Evolutionary conservation across 2,329 filamentous ascomycete species (phyloP), one percentile per base, ranked within the genome.

Genomic region (Curvularia sp.): DNA sequence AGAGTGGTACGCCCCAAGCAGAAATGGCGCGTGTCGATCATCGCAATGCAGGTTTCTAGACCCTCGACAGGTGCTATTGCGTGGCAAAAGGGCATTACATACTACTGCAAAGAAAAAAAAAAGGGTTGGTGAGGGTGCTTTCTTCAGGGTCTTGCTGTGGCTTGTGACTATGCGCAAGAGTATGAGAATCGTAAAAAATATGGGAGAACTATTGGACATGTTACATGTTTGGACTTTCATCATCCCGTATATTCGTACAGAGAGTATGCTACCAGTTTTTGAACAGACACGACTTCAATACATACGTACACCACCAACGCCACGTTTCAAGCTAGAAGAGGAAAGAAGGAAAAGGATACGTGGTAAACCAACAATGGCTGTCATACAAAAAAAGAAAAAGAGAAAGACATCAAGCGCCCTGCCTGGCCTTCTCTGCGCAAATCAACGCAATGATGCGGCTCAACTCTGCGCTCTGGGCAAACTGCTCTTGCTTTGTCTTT

Each of bases 401-500:
- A 34, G 15, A 19, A 49, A 32, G 10, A 30, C 4, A 54, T 41
- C 67, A 75, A 41, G 72, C 64, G 19, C 80, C 79, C 63, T 83
- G 81, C 61, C 81, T 76, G 5, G 81, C 81, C 73, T 83, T 83
- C 77, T 83, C 81, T 2, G 81, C 79, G 65, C 81, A 83, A 53
- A 83, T 83, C 63, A 83, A 64, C 1, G 81, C 81, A 59, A 83
- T 83, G 54, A 83, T 82, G 51, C 80, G 67, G 49, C 76, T 79
- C 59, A 83, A 61, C 70, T 83, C 81, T 1, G 81, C 80, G 28
- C 76, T 79, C 71, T 83, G 81, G 13, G 78, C 75, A 50, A 82
- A 82, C 51, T 82, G 80, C 70, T 83, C 81, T 64, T 80, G 80
- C 67, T 83, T 79, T 19, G 80, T 73, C 58, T 76, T 76, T 59